phyloP scores from a whole-genome alignment of 768 basidiomycete genomes.

The Lactifluus piperatus region DNA sequence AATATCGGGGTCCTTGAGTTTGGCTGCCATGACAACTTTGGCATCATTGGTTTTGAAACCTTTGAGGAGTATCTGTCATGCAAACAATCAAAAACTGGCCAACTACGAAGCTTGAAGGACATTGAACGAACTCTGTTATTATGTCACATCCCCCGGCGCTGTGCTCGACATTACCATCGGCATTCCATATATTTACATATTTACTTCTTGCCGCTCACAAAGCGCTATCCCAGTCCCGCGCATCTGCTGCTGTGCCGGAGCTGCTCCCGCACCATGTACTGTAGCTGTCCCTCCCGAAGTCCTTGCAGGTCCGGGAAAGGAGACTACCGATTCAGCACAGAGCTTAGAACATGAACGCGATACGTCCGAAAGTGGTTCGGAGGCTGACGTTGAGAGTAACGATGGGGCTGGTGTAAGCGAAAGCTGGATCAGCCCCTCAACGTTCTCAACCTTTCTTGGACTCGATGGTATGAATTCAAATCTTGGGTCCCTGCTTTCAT shows the following conservation, averaged over 20 bases:
- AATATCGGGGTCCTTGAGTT: too few species aligned
- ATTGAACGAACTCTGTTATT: conserved; percentile 57
- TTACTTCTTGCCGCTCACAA: conserved; percentile 54
- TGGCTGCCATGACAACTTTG: too few species aligned
- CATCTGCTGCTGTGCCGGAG: conserved; percentile 25
- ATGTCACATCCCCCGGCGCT: conserved; percentile 62
- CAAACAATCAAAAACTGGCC: too few species aligned
- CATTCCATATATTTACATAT: conserved; percentile 62
- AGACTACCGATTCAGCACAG: conserved; percentile 16
- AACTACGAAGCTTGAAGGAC: too few species aligned
- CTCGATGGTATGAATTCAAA: neutral
- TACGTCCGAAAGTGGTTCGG: conserved; percentile 44
- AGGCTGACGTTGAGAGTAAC: conserved; percentile 63
- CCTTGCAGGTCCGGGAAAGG: neutral
- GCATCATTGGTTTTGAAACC: too few species aligned
- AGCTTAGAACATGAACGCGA: conserved; percentile 23
- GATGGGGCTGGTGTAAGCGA: conserved; percentile 43
- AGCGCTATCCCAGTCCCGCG: conserved; percentile 44
- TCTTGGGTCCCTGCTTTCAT: neutral
- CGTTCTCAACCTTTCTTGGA: conserved; percentile 27
- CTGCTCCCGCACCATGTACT: neutral
- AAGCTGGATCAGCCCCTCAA: conserved; percentile 75
- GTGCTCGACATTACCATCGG: conserved; percentile 57
- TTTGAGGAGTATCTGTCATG: too few species aligned
- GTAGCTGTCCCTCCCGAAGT: conserved; percentile 25